Base-by-base conservation (phyloP, 805 yeast species). In the Starmerella davenportii region DNA sequence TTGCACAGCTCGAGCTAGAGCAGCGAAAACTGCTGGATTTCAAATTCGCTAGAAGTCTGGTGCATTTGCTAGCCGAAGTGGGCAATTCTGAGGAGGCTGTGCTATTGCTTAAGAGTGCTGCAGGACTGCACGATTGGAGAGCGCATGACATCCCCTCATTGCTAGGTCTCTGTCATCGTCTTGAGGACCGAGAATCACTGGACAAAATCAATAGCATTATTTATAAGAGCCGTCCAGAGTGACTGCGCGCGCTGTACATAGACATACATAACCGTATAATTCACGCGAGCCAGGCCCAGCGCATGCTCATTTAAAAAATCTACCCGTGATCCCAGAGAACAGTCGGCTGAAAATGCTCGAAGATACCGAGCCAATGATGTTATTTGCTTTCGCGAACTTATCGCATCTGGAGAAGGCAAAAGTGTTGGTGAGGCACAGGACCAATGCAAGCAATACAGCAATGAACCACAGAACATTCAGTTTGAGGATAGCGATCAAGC, bases 331-430 rank as follows among this genome's bases (percentile, higher is more conserved):
- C 3, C 32, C 8, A 5, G 42, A 38, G 30, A 46, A 34, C 13
- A 42, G 34, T 5, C 52, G 41, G 11, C 46, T 37, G 5, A 46
- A 9, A 3, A 52, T 21, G 8, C 48, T 39, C 2, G 49, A 39
- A n/a, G 56, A 46, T 3, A 56, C 55, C 25, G 42, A 43, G 15
- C 57, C 59, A 47, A 76, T 62, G 8, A 78, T 53, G 47, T 65
- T 68, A 54, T 77, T 77, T 21, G 92, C 93, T 53, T 74, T 78
- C 36, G 93, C 81, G 59, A 85, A 87, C 60, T 79, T 81, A 56
- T 85, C 95, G 58, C 95, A 82, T 50, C 80, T 70, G 20, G 93
- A 79, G 59, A 80, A 87, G 0, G 95, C 95, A 62, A 81, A 64
- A 1, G 93, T 76, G 55, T 87, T 87, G 37, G 92, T 80, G 34